Percentiles rank a stretch among this genome's conserved stretches.
Evolutionary conservation across 257 asterid species (phyloP).

Genomic region (Nicotiana otophora): DNA sequence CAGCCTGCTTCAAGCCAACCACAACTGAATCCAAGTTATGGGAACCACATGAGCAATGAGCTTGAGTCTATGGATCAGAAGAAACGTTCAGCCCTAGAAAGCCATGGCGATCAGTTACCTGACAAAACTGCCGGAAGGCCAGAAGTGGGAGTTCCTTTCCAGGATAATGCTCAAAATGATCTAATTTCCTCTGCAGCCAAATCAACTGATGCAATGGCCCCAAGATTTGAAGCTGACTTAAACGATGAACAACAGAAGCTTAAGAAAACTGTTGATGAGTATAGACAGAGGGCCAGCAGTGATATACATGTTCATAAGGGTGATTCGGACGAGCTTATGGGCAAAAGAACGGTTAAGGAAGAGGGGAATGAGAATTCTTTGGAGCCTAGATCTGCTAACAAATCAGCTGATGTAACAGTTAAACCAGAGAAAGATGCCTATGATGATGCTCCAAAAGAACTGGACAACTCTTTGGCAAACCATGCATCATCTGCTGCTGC

Average conservation of each 20-base stretch:
- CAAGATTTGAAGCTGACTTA: slow-evolving; percentile 19
- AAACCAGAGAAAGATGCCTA: slow-evolving; percentile 20
- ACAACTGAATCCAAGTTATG: slow-evolving; percentile 30
- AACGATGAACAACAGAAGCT: slow-evolving; percentile 15
- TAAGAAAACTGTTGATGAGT: slow-evolving; percentile 16
- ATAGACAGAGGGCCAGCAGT: slow-evolving; percentile 15
- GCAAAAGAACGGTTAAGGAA: slow-evolving; percentile 34
- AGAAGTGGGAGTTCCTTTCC: slow-evolving; percentile 37
- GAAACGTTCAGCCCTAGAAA: slow-evolving; percentile 26
- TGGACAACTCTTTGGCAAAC: slow-evolving; percentile 3
- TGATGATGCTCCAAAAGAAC: slow-evolving; percentile 9
- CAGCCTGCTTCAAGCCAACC: slow-evolving; percentile 38
- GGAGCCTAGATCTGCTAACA: slow-evolving; percentile 37
- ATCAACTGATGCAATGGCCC: slow-evolving; percentile 27
- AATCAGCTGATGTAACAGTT: slow-evolving; percentile 29
- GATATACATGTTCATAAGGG: slow-evolving; percentile 33
- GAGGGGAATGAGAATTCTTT: slow-evolving; percentile 24
- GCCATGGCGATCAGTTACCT: slow-evolving; percentile 21
- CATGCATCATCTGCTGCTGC: slow-evolving; percentile 21
- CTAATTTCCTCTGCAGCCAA: slow-evolving; percentile 23
- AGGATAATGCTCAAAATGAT: slow-evolving; percentile 31
- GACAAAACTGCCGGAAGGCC: slow-evolving; percentile 20
- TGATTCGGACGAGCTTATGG: slow-evolving; percentile 36
- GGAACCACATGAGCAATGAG: slow-evolving; percentile 17
- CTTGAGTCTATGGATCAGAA: slow-evolving; percentile 17